Conservation (phyloP, 2,329 filamentous ascomycete genomes). For the Drechslerella stenobrocha region DNA sequence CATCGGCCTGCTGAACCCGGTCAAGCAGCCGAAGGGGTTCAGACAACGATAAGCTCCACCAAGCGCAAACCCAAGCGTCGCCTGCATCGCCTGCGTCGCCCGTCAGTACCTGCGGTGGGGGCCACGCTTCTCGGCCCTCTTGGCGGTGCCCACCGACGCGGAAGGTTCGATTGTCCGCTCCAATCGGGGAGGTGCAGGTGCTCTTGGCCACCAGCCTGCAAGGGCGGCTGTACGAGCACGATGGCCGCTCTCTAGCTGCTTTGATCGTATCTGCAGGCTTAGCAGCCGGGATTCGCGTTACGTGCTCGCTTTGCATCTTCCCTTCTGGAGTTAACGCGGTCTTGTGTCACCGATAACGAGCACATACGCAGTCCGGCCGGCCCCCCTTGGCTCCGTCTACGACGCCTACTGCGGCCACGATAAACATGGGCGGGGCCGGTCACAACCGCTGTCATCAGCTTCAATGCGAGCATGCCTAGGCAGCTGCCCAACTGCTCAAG, state of each 20-base stretch:
- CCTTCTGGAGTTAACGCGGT: neutral
- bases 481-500: constrained; percentile 21
- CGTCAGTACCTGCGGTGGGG: no score
- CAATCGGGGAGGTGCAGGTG: constrained; percentile 46
- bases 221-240: constrained; percentile 3
- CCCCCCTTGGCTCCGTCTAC: no score
- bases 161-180: constrained; percentile 35
- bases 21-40: neutral
- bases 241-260: constrained; percentile 1
- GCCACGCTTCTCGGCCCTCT: neutral
- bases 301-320: no score
- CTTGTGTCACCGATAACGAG: constrained; percentile 5
- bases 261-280: no score
- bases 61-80: constrained; percentile 5
- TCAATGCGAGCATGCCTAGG: constrained; percentile 42
- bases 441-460: constrained; percentile 42
- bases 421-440: constrained; percentile 34
- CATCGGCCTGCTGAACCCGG: neutral
- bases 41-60: constrained; percentile 24
- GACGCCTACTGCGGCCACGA: no score
- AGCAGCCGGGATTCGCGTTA: no score
- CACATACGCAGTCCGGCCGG: no score
- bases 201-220: constrained; percentile 23
- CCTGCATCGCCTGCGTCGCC: no score
- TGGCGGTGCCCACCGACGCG: constrained; percentile 35